Base-by-base conservation (phyloP, 352 stramenopile species). In the Halophytophthora polymorphica region DNA sequence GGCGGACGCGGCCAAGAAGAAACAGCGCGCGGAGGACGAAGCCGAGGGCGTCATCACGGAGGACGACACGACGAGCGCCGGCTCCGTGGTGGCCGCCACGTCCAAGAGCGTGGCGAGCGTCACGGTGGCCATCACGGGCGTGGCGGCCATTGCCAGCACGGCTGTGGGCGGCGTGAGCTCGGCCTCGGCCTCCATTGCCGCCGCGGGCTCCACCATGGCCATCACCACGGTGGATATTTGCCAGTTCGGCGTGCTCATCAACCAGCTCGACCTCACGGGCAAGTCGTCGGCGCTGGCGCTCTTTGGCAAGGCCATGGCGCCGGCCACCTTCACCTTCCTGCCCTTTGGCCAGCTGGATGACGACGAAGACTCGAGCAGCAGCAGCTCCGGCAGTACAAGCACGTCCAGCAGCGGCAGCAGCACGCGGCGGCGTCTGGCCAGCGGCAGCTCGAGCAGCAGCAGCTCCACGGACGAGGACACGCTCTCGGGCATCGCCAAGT, bases 161-260 rank as follows among this genome's bases (percentile, higher is more conserved):
- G 71, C 82, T 18, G 76, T 78, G 7, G 64, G 68, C 17, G 50
- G 61, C 19, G 48, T 66, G 6, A 73, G 56, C n/a, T 69, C 65
- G 43, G 71, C 66, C 0, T 59, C 58, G 33, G 77, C 79, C 8
- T 76, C 76, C 2, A 64, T 82, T 6, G 62, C 78, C 0, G 75
- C 73, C 8, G 79, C 66, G 28, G 75, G 75, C 11, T 80, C 74
- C 13, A 85, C 77, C 31, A 76, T 85, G 37, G 83, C 74, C 17
- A 75, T 90, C 19, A 82, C 76, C 25, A 91, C 83, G 5, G 64
- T 93, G 5, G 83, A 93, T 46, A 77, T 93, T 35, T 90, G 80
- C 39, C 79, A 90, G 52, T 93, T 93, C 37, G 72, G 64, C 1
- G 83, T 93, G 35, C 70, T 90, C 13, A 69, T 90, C 43, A 89